These are phyloP conservation scores for Botryosphaeria agaves DNA, from an alignment of 2,329 filamentous ascomycete species.

Conservation along the genomic window DNA sequence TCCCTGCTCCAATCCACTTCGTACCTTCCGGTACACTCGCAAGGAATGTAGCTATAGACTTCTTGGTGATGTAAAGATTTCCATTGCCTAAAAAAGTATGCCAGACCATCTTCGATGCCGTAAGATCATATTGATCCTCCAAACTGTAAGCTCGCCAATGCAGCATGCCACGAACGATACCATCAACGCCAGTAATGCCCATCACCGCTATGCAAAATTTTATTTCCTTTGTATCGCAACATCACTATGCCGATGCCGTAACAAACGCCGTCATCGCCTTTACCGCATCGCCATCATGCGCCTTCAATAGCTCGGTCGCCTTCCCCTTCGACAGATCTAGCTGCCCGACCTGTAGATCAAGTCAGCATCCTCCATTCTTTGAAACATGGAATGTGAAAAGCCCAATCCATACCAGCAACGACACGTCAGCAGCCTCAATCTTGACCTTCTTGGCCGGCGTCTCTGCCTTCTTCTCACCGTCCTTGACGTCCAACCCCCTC, in stretches of 20 bases:
- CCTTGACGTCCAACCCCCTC: constrained; percentile 36
- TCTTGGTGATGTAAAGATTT: too few species aligned
- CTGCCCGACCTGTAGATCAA: constrained; percentile 40
- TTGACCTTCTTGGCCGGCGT: constrained; percentile 38
- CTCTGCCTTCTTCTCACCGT: constrained; percentile 9
- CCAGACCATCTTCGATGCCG: too few species aligned
- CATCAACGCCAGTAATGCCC: too few species aligned
- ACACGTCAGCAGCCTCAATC: constrained; percentile 55
- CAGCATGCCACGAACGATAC: too few species aligned
- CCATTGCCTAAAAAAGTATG: too few species aligned
- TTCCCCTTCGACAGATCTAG: constrained; percentile 54
- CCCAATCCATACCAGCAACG: constrained; percentile 49
- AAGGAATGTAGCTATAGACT: too few species aligned
- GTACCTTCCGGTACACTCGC: too few species aligned
- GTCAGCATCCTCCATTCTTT: background rate
- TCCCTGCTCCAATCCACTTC: too few species aligned
- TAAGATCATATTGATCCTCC: too few species aligned
- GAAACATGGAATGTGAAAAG: constrained; percentile 12
- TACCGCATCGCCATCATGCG: constrained; percentile 51
- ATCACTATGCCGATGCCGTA: constrained; percentile 8
- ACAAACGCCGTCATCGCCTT: constrained; percentile 49
- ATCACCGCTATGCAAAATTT: too few species aligned
- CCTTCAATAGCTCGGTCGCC: constrained; percentile 57
- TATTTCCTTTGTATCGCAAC: too few species aligned
- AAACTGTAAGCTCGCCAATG: too few species aligned